Percentiles rank a stretch among this genome's conserved stretches.
Conservation (phyloP, 805 yeast species). For the Wickerhamiella cacticola region DNA sequence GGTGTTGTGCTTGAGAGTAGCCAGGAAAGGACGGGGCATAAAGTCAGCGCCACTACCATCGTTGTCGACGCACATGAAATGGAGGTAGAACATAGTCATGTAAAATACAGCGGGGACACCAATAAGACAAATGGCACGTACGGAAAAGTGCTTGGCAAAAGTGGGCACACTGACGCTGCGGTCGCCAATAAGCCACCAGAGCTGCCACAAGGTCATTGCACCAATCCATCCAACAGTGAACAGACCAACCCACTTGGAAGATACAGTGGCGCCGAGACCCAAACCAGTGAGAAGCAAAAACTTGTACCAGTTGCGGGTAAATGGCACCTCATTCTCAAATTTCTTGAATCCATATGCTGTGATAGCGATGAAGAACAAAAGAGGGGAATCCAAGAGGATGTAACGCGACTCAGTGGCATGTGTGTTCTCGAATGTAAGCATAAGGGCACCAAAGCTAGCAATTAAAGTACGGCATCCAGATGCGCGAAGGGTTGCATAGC, state of each 20-base stretch:
- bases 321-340: slow-evolving; percentile 37
- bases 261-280: slow-evolving; percentile 42
- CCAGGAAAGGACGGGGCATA: slow-evolving; percentile 58
- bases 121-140: slow-evolving; percentile 36
- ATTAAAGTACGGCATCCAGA: slow-evolving; percentile 42
- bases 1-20: slow-evolving; percentile 38
- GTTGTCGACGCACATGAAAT: slow-evolving; percentile 36
- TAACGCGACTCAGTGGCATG: slow-evolving; percentile 49
- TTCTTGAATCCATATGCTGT: slow-evolving; percentile 42
- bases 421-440: slow-evolving; percentile 54
- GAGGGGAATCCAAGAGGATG: slow-evolving; percentile 37
- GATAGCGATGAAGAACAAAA: slow-evolving; percentile 35
- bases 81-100: slow-evolving; percentile 43
- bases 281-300: slow-evolving; percentile 37
- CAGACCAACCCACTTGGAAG: slow-evolving; percentile 62
- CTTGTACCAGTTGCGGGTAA: slow-evolving; percentile 42
- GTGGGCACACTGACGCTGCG: slow-evolving; percentile 33
- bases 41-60: slow-evolving; percentile 50
- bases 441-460: slow-evolving; percentile 39
- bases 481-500: slow-evolving; percentile 44
- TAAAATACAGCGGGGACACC: slow-evolving; percentile 50
- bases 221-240: slow-evolving; percentile 58
- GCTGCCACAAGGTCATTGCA: slow-evolving; percentile 35
- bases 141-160: slow-evolving; percentile 33
- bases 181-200: slow-evolving; percentile 68